A percentile compares a stretch with the other conserved stretches of the same genome.
Evolutionary conservation across 768 basidiomycete genomes (phyloP).

Genomic region (Lactifluus piperatus): DNA sequence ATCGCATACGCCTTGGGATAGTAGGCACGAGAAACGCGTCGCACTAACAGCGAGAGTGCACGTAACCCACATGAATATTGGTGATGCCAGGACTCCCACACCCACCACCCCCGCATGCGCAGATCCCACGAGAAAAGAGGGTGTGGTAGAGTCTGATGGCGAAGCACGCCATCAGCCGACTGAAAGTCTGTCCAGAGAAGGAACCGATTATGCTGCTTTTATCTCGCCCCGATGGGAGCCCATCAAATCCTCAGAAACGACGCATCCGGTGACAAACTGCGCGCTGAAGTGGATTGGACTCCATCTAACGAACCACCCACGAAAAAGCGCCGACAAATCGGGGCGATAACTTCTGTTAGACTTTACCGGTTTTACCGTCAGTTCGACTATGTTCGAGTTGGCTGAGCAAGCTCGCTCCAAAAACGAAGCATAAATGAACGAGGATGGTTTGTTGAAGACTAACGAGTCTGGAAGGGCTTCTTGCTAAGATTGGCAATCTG

Average conservation of each 20-base stretch:
- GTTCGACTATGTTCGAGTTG: too few relatives aligned
- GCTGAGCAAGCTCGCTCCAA: not conserved
- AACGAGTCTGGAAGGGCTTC: slow-evolving; percentile 7
- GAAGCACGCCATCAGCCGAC: not conserved
- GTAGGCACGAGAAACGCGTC: not conserved
- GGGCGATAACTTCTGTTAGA: too few relatives aligned
- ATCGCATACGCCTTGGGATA: not conserved
- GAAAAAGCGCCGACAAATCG: too few relatives aligned
- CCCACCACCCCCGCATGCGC: too few relatives aligned
- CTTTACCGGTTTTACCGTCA: too few relatives aligned
- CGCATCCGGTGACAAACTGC: not conserved
- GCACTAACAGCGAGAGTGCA: not conserved
- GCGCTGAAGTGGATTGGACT: not conserved
- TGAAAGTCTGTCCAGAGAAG: not conserved
- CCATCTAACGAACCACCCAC: not conserved
- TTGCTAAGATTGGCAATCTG: not conserved
- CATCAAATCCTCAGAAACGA: not conserved
- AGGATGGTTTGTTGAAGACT: not conserved
- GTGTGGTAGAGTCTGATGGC: not conserved
- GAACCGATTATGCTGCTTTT: not conserved
- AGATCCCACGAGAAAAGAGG: not conserved
- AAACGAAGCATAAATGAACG: not conserved
- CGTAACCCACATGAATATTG: not conserved
- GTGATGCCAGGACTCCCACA: not conserved
- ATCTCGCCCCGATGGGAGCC: not conserved